Evolutionary conservation across 202 grass and related monocot species (phyloP).

Genomic region (Hordeum pubiflorum): DNA sequence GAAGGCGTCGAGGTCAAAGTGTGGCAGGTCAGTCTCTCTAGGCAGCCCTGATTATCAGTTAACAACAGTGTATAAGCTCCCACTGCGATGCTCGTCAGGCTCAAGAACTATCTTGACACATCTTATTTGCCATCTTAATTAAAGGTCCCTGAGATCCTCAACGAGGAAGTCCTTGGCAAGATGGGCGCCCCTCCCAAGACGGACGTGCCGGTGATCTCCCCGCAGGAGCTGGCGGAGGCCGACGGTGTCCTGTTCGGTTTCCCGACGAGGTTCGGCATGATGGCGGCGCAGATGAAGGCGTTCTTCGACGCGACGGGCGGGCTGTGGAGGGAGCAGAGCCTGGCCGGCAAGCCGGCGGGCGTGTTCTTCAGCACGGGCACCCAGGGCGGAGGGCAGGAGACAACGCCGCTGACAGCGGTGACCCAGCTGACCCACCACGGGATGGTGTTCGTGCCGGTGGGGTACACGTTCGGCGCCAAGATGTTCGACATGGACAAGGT

Average conservation of each 20-base stretch:
- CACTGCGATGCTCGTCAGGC: background rate
- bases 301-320: constrained; percentile 83
- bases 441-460: constrained; percentile 87
- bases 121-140: background rate
- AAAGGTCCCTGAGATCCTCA: constrained; percentile 72
- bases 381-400: constrained; percentile 92
- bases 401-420: constrained; percentile 78
- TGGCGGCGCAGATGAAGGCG: constrained; percentile 83
- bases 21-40: constrained; percentile 65
- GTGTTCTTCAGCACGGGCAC: constrained; percentile 88
- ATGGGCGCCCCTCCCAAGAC: constrained; percentile 83
- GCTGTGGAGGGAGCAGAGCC: constrained; percentile 74
- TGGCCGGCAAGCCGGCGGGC: constrained; percentile 83
- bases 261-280: constrained; percentile 92
- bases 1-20: constrained; percentile 74
- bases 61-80: background rate
- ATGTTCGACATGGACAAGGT: constrained; percentile 84
- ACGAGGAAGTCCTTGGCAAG: constrained; percentile 76
- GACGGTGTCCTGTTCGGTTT: constrained; percentile 86
- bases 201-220: constrained; percentile 53
- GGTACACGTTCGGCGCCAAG: constrained; percentile 86
- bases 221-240: constrained; percentile 64
- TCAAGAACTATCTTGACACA: background rate
- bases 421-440: constrained; percentile 89
- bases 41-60: background rate